Evolutionary conservation across 306 rosid species (phyloP).

Genomic region (Trifolium fragiferum): DNA sequence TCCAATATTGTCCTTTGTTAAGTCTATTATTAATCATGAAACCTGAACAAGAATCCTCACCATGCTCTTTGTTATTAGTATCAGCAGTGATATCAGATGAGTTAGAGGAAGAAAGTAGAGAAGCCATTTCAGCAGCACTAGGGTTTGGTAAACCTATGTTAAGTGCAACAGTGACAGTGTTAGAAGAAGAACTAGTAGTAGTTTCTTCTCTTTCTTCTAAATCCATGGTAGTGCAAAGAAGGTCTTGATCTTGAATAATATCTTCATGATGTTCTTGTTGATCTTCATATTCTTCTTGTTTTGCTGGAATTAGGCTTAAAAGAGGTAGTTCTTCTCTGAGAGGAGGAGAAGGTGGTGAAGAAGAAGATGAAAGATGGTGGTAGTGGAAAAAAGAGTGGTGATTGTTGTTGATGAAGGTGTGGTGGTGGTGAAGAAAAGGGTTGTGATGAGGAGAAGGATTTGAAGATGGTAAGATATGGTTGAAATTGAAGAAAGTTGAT

Average conservation of each 20-base stretch:
- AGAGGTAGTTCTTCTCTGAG: conserved; percentile 86
- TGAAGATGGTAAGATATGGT: conserved; percentile 37
- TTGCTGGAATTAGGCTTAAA: conserved; percentile 58
- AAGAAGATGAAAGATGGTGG: conserved; percentile 19
- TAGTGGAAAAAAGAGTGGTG: conserved; percentile 31
- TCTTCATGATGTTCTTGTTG: conserved; percentile 10
- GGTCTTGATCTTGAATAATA: background rate
- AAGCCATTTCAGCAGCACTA: conserved; percentile 88
- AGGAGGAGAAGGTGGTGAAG: conserved; percentile 76
- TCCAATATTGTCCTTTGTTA: conserved; percentile 80
- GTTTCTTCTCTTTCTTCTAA: conserved; percentile 24
- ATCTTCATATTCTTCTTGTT: conserved; percentile 15
- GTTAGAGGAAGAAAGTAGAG: conserved; percentile 54
- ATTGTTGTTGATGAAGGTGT: background rate
- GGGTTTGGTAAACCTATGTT: conserved; percentile 98
- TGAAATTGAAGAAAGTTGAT: conserved; percentile 46
- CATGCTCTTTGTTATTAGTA: background rate
- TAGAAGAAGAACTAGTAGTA: background rate
- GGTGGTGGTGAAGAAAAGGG: conserved; percentile 35
- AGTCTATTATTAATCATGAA: conserved; percentile 51
- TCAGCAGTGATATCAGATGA: conserved; percentile 43
- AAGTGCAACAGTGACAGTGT: conserved; percentile 83
- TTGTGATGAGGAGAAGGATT: conserved; percentile 40
- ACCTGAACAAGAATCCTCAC: conserved; percentile 51
- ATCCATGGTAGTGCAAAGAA: conserved; percentile 52